Conservation (phyloP, 2,329 filamentous ascomycete genomes). For the Aureobasidium sp. region DNA sequence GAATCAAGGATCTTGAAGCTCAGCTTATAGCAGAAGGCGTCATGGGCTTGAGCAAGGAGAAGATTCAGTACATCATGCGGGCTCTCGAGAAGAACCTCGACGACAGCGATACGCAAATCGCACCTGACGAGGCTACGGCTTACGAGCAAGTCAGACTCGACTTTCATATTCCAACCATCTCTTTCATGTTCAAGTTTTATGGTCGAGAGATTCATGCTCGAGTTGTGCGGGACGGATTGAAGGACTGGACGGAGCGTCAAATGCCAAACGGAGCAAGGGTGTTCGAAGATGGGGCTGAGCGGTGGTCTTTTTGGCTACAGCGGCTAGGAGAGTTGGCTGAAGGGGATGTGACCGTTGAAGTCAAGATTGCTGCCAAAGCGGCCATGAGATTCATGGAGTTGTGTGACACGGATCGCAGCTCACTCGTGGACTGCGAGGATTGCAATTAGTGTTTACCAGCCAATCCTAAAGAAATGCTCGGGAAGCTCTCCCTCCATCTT, state of each 20-base stretch:
- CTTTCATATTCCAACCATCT: background rate
- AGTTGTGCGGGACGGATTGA: background rate
- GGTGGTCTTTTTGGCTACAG: background rate
- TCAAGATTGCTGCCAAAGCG: background rate
- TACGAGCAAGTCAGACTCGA: background rate
- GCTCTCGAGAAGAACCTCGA: background rate
- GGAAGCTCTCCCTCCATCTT: background rate
- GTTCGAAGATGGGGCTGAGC: background rate
- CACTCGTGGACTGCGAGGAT: background rate
- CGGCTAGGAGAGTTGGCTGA: background rate
- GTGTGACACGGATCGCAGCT: background rate
- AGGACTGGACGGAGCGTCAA: background rate
- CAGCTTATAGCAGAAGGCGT: background rate
- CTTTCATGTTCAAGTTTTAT: background rate
- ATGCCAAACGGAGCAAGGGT: background rate
- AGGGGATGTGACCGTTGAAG: background rate
- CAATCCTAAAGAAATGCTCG: background rate
- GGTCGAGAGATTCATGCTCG: background rate
- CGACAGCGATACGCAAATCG: background rate
- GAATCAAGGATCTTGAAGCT: background rate
- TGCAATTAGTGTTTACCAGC: background rate
- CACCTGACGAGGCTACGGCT: background rate
- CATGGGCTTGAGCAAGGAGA: background rate
- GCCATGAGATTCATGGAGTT: background rate
- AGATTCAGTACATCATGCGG: background rate